A percentile compares a stretch with the other conserved stretches of the same genome.
These are phyloP conservation scores for Adansonia grandidieri DNA, from an alignment of 441 rosid species.

Conservation along the genomic window DNA sequence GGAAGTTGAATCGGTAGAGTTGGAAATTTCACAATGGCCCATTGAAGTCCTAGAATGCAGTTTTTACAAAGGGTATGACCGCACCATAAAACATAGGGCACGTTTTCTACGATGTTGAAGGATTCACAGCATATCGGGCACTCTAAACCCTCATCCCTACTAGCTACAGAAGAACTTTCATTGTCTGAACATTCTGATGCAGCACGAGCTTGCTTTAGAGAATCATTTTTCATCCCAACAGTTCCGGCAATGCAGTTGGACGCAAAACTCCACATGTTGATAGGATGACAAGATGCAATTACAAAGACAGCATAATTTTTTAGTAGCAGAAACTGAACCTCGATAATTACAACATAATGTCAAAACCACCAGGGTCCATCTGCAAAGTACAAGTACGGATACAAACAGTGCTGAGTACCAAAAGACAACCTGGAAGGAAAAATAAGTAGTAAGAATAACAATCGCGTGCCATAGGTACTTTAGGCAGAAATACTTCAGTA, in stretches of 20 bases:
- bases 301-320: conserved; percentile 34
- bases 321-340: conserved; percentile 29
- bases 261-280: conserved; percentile 83
- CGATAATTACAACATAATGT: background rate
- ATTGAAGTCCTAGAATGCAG: conserved; percentile 67
- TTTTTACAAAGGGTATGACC: conserved; percentile 79
- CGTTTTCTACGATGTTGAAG: conserved; percentile 69
- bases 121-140: conserved; percentile 78
- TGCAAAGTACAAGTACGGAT: background rate
- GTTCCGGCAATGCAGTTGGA: conserved; percentile 64
- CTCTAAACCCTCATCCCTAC: conserved; percentile 68
- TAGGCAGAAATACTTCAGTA: background rate
- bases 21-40: conserved; percentile 68
- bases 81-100: conserved; percentile 74
- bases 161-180: conserved; percentile 54
- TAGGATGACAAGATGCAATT: conserved; percentile 24
- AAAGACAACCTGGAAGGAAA: conserved; percentile 27
- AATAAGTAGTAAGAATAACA: background rate
- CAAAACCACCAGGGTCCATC: background rate
- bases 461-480: background rate
- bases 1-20: conserved; percentile 71
- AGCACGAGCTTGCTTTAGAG: conserved; percentile 34
- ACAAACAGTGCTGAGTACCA: background rate
- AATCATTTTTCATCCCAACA: conserved; percentile 48
- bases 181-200: conserved; percentile 64